Percentiles rank a stretch among this genome's conserved stretches.
These are phyloP conservation scores for Boletellus ananiceps DNA, from an alignment of 768 basidiomycete genomes.

Conservation along the genomic window DNA sequence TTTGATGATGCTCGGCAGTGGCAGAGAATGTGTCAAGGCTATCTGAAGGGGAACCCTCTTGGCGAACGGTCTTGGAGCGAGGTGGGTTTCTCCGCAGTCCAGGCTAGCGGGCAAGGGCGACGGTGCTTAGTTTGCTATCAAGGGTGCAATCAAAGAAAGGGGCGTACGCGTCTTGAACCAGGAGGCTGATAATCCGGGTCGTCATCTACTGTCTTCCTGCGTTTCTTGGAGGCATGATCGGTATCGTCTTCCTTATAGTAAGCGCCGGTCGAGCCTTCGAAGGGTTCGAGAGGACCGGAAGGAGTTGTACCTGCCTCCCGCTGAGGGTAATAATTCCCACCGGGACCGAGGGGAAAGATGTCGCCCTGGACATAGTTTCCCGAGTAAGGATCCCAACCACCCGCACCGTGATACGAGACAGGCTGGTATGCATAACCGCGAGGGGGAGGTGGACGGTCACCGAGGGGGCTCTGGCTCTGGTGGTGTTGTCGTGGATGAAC, in stretches of 20 bases:
- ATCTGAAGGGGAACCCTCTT: slow-evolving; percentile 26
- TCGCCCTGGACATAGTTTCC: slow-evolving; percentile 37
- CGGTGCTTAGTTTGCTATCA: neutral
- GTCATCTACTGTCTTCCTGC: slow-evolving; percentile 41
- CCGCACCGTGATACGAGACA: slow-evolving; percentile 34
- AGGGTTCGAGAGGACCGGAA: slow-evolving; percentile 17
- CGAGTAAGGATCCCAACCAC: slow-evolving; percentile 37
- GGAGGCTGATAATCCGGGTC: slow-evolving; percentile 56
- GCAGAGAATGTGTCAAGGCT: slow-evolving; percentile 16
- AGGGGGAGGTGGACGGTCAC: slow-evolving; percentile 30
- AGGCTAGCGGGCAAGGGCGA: slow-evolving; percentile 21
- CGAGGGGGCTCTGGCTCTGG: slow-evolving; percentile 27
- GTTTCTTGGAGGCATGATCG: slow-evolving; percentile 42
- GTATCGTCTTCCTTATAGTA: slow-evolving; percentile 31
- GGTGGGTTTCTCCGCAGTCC: slow-evolving; percentile 43
- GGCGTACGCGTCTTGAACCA: slow-evolving; percentile 50
- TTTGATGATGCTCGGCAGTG: slow-evolving; percentile 20
- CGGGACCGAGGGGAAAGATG: slow-evolving; percentile 34
- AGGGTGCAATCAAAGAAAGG: neutral
- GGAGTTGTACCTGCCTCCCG: slow-evolving; percentile 17
- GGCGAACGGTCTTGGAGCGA: slow-evolving; percentile 33
- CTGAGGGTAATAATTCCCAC: slow-evolving; percentile 35
- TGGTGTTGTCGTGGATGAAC: slow-evolving; percentile 19
- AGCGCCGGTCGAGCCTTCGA: slow-evolving; percentile 16
- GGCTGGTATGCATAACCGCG: slow-evolving; percentile 37